Evolutionary conservation across 176 grass and related monocot species (phyloP).

Genomic region (Oryza meyeriana): DNA sequence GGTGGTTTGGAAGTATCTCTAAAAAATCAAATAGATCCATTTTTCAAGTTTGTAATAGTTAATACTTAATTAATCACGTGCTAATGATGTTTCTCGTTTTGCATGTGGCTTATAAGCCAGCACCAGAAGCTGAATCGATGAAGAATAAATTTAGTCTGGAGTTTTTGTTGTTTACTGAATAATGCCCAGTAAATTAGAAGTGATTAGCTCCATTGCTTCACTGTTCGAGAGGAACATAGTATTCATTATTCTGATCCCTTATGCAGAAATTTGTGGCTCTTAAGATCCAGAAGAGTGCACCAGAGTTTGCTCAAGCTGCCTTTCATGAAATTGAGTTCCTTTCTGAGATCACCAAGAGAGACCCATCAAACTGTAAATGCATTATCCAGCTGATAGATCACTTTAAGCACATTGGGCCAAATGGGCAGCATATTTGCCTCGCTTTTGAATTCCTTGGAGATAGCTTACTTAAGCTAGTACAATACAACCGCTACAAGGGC

Average conservation of each 20-base stretch:
- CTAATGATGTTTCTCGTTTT: too few relatives aligned
- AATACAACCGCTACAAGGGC: constrained; percentile 92
- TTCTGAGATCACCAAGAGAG: constrained; percentile 62
- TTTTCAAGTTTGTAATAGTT: too few relatives aligned
- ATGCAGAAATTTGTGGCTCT: constrained; percentile 88
- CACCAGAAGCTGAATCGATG: too few relatives aligned
- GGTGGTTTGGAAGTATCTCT: too few relatives aligned
- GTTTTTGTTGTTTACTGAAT: not conserved
- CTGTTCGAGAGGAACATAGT: not conserved
- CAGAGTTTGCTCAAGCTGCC: constrained; percentile 91
- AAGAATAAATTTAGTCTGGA: not conserved
- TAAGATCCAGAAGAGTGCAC: constrained; percentile 95
- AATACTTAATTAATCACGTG: too few relatives aligned
- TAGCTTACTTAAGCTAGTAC: constrained; percentile 86
- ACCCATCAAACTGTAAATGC: constrained; percentile 72
- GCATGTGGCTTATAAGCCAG: too few relatives aligned
- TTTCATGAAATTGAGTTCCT: constrained; percentile 95
- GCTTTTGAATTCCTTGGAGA: constrained; percentile 97
- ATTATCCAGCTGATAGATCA: constrained; percentile 86
- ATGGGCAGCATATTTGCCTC: constrained; percentile 94
- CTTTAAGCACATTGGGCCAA: constrained; percentile 86
- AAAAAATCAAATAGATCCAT: too few relatives aligned
- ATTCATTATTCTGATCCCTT: constrained; percentile 14
- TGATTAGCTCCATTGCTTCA: not conserved
- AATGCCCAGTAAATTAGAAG: not conserved